Percentiles rank a stretch among this genome's conserved stretches.
Conservation (phyloP, 768 basidiomycete species). For the Lentinula sp. region DNA sequence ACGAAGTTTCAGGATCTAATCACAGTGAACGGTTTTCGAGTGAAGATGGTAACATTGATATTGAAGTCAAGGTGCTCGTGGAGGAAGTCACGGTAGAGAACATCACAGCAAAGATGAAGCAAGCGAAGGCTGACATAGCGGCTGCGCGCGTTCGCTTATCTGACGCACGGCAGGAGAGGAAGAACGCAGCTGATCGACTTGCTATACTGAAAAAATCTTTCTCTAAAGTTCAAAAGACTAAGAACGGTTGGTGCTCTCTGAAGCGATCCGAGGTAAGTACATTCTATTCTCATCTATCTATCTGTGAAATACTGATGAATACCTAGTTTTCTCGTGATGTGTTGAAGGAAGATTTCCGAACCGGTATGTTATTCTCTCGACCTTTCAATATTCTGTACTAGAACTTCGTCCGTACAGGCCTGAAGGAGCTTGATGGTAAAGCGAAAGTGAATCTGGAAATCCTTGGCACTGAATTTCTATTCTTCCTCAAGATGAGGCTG, state of each 20-base stretch:
- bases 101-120: constrained; percentile 39
- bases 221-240: constrained; percentile 30
- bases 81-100: constrained; percentile 39
- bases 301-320: not conserved
- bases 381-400: not conserved
- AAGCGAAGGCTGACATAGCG: constrained; percentile 33
- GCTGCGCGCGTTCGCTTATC: constrained; percentile 28
- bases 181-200: constrained; percentile 28
- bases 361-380: constrained; percentile 14
- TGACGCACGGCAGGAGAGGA: constrained; percentile 34
- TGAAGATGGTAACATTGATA: constrained; percentile 6
- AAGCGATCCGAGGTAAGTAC: constrained; percentile 46
- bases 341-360: constrained; percentile 54
- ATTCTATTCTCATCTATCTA: not conserved
- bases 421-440: constrained; percentile 55
- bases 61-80: constrained; percentile 23
- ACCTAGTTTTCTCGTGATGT: constrained; percentile 47
- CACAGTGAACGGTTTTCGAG: not conserved
- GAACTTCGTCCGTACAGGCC: constrained; percentile 14
- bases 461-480: not conserved
- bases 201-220: constrained; percentile 32
- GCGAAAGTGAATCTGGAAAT: not conserved
- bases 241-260: constrained; percentile 56
- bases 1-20: constrained; percentile 16
- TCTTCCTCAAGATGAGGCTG: constrained; percentile 38